Conservation (phyloP, 2,329 filamentous ascomycete genomes). For the Pseudogymnoascus sp. region DNA sequence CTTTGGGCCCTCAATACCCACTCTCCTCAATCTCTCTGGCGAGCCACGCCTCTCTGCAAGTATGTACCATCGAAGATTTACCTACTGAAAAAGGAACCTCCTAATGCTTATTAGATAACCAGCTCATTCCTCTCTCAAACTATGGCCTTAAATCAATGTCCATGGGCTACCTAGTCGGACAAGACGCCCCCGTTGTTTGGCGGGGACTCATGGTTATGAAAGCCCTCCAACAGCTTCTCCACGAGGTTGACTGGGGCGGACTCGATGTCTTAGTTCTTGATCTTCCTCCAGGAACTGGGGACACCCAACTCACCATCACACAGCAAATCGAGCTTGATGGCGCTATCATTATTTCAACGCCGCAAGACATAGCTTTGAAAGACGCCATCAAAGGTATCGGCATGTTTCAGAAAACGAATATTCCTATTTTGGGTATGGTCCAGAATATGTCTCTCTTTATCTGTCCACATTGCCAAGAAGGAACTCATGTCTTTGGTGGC, state of each 20-base stretch:
- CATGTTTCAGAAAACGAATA: conserved; percentile 80
- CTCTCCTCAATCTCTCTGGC: conserved; percentile 71
- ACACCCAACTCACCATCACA: conserved; percentile 93
- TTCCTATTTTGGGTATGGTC: conserved; percentile 78
- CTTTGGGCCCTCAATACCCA: conserved; percentile 92
- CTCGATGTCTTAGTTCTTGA: conserved; percentile 86
- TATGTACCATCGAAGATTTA: conserved; percentile 35
- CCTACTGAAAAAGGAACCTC: conserved; percentile 10
- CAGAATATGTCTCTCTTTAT: conserved; percentile 86
- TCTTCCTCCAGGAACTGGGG: conserved; percentile 87
- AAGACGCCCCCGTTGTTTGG: conserved; percentile 83
- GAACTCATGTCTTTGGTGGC: conserved; percentile 65
- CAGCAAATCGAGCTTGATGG: conserved; percentile 88
- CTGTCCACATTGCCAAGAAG: conserved; percentile 69
- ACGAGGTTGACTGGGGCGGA: conserved; percentile 89
- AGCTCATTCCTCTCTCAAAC: conserved; percentile 79
- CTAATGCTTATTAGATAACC: conserved; percentile 51
- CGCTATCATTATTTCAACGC: conserved; percentile 82
- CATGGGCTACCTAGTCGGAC: conserved; percentile 85
- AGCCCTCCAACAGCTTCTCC: conserved; percentile 86
- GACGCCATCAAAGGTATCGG: conserved; percentile 88
- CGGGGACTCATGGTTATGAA: conserved; percentile 97
- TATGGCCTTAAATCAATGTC: conserved; percentile 98
- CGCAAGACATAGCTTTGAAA: conserved; percentile 84
- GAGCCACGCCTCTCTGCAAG: conserved; percentile 69